Base-by-base conservation (phyloP, 2,329 filamentous ascomycete species). In the Alternaria infectoria region DNA sequence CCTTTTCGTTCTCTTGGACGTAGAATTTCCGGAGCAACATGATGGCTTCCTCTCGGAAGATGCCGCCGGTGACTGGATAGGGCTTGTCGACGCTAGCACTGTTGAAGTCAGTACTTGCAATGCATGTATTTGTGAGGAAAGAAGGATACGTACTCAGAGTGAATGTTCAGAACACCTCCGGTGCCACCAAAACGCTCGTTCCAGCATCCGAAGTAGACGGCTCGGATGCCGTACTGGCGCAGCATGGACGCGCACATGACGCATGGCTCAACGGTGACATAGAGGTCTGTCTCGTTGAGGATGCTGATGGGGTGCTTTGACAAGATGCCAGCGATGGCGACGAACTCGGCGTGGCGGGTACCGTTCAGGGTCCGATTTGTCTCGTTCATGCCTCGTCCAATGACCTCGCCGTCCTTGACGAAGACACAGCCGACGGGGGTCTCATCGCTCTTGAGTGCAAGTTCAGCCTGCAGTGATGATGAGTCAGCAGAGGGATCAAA, bases 141-240 rank as follows among this genome's bases (percentile, higher is more conserved):
- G 21, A 58, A 40, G 9, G 28, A 47, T 7, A 80, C 85, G 68
- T 71, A 87, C 86, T 89, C 87, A n/a, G 85, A 84, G 79, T 98
- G 93, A 57, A 98, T 89, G 70, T 90, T 91, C 77, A 99, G 89
- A 13, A 99, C 96, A 57, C 96, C 95, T 2, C 96, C 96, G 15
- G 93, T 97, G 30, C 96, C 96, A 8, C 96, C 96, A 82, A 99
- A 99, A 61, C 96, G 92, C 82, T 99, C 96, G 79, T 99, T 99
- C 72, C 92, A 89, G 63, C 94, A 97, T 5, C 96, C 96, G 80
- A 96, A 99, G 80, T 95, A 98, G 30, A 99, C 96, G 69, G 91
- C 91, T 66, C 91, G 88, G 80, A 99, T 93, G 13, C 89, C 88
- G 68, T 96, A 90, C 80, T 99, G 96, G 55, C 93, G 89, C 54